A percentile compares a stretch with the other conserved stretches of the same genome.
Conservation (phyloP, 345 rosid genomes). For the Camelina laxa region DNA sequence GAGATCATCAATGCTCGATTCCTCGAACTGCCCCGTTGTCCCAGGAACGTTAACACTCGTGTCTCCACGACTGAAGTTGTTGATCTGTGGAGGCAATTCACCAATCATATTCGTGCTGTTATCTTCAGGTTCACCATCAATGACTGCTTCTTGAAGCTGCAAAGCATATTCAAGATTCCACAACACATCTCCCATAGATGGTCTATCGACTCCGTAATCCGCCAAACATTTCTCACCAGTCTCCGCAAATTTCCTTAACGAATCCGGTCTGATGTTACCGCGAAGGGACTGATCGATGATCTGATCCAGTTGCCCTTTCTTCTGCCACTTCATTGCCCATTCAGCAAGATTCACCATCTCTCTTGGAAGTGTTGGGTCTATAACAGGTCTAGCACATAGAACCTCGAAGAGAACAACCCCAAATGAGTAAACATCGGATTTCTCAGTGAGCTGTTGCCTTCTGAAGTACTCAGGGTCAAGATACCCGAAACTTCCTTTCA, state of each 20-base stretch:
- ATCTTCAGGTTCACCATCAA: constrained; percentile 72
- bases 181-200: constrained; percentile 50
- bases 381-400: constrained; percentile 50
- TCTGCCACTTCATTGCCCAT: constrained; percentile 47
- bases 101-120: constrained; percentile 84
- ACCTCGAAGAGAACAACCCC: constrained; percentile 56
- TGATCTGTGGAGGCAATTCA: constrained; percentile 68
- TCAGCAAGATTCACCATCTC: constrained; percentile 44
- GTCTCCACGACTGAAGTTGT: constrained; percentile 66
- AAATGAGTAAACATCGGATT: constrained; percentile 55
- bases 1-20: constrained; percentile 58
- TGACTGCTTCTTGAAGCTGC: constrained; percentile 48
- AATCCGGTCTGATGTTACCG: constrained; percentile 33
- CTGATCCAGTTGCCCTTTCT: constrained; percentile 37
- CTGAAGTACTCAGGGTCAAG: constrained; percentile 54
- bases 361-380: constrained; percentile 47
- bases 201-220: constrained; percentile 41
- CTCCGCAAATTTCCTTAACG: constrained; percentile 41
- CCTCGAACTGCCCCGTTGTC: constrained; percentile 52
- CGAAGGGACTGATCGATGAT: constrained; percentile 40
- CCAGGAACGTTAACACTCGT: constrained; percentile 40
- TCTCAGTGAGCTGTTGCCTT: constrained; percentile 54
- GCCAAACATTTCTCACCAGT: constrained; percentile 45
- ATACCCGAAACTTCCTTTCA: constrained; percentile 55
- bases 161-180: constrained; percentile 44